Base-by-base conservation (phyloP, 2,329 filamentous ascomycete genomes). In the Volutella citrinella region DNA sequence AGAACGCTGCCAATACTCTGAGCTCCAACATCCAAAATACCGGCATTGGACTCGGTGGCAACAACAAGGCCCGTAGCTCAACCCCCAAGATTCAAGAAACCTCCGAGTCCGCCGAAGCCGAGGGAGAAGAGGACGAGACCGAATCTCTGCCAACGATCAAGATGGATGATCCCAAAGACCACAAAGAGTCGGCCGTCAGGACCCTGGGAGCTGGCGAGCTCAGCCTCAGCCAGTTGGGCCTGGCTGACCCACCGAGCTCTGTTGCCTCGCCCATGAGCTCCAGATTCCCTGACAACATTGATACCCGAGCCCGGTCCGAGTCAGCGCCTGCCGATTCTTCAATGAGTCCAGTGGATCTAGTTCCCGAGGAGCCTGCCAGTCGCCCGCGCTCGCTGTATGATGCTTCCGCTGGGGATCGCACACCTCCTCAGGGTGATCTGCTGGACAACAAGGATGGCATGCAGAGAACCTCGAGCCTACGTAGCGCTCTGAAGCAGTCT, bases 201-300 rank as follows among this genome's bases (percentile, higher is more conserved):
- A 97, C 93, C 1, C 71, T 98, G 30, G 93, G 93, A 10, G 80
- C 80, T 52, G 93, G 93, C 6, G 87, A 96, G 54, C 69, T 98
- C 29, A 95, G 87, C 58, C 74, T 97, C 36, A 89, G 87, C 52
- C 87, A 95, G 54, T 70, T 97, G 25, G 91, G 91, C 20, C 86
- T 97, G 35, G 62, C 72, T 10, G 82, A 87, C 30, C 55, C 67
- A n/a, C 66, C 68, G 11, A 74, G 66, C 50, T 61, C 66, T 30
- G 60, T 74, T n/a, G 60, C 71, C 30, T 81, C 74, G 19, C 74
- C 79, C 5, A 70, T 75, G 49, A 69, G 64, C 27, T 68, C 76
- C n/a, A 76, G 68, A 31, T 75, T 77, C 36, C 59, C 68, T 14
- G 75, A 79, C 20, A 43, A 61, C 6, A 46, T 54, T n/a, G 72